Base-by-base conservation (phyloP, 2,329 filamentous ascomycete species). In the Trichothecium sympodiale region DNA sequence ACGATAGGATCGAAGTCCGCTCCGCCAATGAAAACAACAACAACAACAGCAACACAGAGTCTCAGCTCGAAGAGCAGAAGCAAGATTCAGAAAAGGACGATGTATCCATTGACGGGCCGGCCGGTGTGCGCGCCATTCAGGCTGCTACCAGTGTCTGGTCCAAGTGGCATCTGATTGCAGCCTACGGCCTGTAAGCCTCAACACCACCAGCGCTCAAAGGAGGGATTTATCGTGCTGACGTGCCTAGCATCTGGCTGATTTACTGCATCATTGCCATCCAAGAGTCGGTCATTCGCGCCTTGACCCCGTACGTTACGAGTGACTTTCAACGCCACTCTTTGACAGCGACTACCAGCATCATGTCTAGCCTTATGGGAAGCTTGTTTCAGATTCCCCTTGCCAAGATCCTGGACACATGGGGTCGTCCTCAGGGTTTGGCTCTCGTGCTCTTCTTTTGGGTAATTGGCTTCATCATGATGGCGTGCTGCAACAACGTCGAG, bases 351-450 rank as follows among this genome's bases (percentile, higher is more conserved):
- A 67, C 70, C n/a, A 55, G 58, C 34, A 69, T 77, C 42, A 60
- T 78, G n/a, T 58, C 70, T 7, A 63, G 56, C 41, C 55, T 72
- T 23, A 67, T 77, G 33, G 57, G 60, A 48, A 77, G 74, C 30
- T 65, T 79, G 10, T 62, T 71, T 38, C 76, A 77, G 49, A 65
- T 80, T 13, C 72, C 76, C 2, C 65, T 78, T 44, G 74, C 77
- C 34, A 82, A 81, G 52, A 60, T 80, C 16, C 64, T 80, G 37
- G 74, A 83, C 55, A 61, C 78, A 31, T 81, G 74, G 61, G 78
- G 76, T 39, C 73, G 77, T 28, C 67, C 76, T n/a, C 67, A 78
- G 48, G 77, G 74, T n/a, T 15, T 77, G 44, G 52, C 66, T 23
- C 40, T 76, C 29, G 70, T 71, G 46, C 57, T 74, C 3, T 37